phyloP scores from a whole-genome alignment of 495 filamentous ascomycete genomes.

The Rostrohypoxylon terebratum region DNA sequence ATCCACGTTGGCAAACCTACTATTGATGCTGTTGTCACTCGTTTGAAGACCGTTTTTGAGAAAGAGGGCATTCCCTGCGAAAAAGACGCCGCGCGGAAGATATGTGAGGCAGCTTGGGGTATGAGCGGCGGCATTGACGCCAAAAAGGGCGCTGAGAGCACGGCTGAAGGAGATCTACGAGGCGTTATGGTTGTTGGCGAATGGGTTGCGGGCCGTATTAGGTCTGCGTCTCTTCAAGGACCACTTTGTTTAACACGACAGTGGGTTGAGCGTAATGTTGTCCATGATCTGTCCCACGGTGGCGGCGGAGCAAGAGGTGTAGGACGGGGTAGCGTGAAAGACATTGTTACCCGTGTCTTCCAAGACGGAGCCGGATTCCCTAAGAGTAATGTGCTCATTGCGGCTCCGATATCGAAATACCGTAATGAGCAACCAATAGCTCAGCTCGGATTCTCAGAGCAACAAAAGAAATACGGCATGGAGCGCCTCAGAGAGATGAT shows the following conservation, averaged over 20 bases:
- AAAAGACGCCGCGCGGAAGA: constrained; percentile 83
- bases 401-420: constrained; percentile 45
- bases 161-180: constrained; percentile 89
- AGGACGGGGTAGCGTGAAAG: constrained; percentile 80
- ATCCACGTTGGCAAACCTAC: constrained; percentile 93
- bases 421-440: constrained; percentile 61
- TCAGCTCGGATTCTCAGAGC: constrained; percentile 74
- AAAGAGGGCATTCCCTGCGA: constrained; percentile 89
- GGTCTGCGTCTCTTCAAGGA: constrained; percentile 59
- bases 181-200: constrained; percentile 94
- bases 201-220: constrained; percentile 88
- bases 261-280: constrained; percentile 85
- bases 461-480: constrained; percentile 80
- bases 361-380: constrained; percentile 87
- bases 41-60: constrained; percentile 84
- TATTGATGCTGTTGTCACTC: constrained; percentile 83
- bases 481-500: constrained; percentile 87
- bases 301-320: constrained; percentile 81
- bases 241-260: constrained; percentile 71
- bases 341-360: constrained; percentile 87
- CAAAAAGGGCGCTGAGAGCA: constrained; percentile 67
- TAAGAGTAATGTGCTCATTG: constrained; percentile 58
- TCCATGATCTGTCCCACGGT: constrained; percentile 75
- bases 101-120: constrained; percentile 96
- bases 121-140: constrained; percentile 70